Evolutionary conservation across 257 asterid species (phyloP).

Genomic region (Sherardia arvensis): DNA sequence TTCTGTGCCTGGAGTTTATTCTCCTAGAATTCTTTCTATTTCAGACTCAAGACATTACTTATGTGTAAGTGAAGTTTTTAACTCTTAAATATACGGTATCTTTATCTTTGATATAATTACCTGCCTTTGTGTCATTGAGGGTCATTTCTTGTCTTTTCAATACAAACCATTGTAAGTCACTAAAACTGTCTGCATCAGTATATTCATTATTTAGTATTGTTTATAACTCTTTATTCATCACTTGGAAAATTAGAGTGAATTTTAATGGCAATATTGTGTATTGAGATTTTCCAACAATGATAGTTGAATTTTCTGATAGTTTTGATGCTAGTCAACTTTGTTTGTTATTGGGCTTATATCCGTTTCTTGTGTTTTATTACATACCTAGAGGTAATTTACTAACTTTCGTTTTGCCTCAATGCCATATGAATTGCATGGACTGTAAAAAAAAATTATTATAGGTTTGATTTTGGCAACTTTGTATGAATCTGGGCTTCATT

Average conservation of each 20-base stretch:
- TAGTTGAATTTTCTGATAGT: not conserved
- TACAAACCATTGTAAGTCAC: not conserved
- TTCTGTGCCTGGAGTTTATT: slow-evolving; percentile 77
- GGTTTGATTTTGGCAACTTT: not conserved
- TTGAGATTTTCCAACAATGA: not conserved
- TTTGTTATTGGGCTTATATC: not conserved
- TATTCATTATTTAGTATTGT: not conserved
- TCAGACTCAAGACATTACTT: slow-evolving; percentile 36
- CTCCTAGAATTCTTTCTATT: slow-evolving; percentile 34
- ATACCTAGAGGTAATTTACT: not conserved
- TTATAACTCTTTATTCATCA: not conserved
- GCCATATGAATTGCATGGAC: no score
- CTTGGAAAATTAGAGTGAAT: not conserved
- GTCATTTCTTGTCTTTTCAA: not conserved
- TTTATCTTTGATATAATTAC: not conserved
- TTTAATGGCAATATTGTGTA: not conserved
- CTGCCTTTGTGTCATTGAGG: not conserved
- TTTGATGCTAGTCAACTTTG: not conserved
- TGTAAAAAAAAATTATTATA: no score
- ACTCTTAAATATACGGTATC: not conserved
- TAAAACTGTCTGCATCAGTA: not conserved
- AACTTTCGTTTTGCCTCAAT: not conserved
- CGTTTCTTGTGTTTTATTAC: not conserved
- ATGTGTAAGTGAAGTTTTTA: slow-evolving; percentile 36
- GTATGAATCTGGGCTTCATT: not conserved